Evolutionary conservation across 192 early-diverging fungal species (phyloP).

Genomic region (Phlyctochytrium planicorne): DNA sequence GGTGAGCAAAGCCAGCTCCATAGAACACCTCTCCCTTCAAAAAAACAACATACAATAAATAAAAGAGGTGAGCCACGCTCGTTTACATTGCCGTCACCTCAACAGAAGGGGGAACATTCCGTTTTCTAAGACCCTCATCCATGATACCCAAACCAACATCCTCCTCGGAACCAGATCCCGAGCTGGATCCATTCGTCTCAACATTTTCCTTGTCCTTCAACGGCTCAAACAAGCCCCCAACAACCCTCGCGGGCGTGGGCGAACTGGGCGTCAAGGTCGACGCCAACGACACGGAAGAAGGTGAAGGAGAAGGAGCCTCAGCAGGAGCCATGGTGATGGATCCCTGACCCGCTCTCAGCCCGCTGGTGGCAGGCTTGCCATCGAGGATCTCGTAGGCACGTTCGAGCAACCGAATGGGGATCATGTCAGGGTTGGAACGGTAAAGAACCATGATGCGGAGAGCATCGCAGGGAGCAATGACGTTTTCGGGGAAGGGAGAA

Average conservation of each 20-base stretch:
- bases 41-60: too few species aligned
- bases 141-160: not conserved
- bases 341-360: slow-evolving; percentile 23
- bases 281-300: not conserved
- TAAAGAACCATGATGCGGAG: slow-evolving; percentile 61
- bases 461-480: slow-evolving; percentile 64
- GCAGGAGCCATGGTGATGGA: slow-evolving; percentile 2
- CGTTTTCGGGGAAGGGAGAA: slow-evolving; percentile 40
- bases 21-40: too few species aligned
- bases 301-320: not conserved
- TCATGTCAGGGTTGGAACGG: slow-evolving; percentile 34
- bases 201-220: not conserved
- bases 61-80: too few species aligned
- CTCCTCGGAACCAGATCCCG: not conserved
- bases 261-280: not conserved
- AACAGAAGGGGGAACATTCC: too few species aligned
- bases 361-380: slow-evolving; percentile 23
- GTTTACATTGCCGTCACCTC: too few species aligned
- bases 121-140: not conserved
- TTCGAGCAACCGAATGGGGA: slow-evolving; percentile 31
- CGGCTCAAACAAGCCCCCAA: not conserved
- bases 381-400: slow-evolving; percentile 20
- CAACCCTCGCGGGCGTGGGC: not conserved
- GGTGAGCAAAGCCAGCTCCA: too few species aligned
- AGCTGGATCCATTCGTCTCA: too few species aligned